These are phyloP conservation scores for Malassezia arunalokei DNA, from an alignment of 1,284 basidiomycete species.

Conservation along the genomic window DNA sequence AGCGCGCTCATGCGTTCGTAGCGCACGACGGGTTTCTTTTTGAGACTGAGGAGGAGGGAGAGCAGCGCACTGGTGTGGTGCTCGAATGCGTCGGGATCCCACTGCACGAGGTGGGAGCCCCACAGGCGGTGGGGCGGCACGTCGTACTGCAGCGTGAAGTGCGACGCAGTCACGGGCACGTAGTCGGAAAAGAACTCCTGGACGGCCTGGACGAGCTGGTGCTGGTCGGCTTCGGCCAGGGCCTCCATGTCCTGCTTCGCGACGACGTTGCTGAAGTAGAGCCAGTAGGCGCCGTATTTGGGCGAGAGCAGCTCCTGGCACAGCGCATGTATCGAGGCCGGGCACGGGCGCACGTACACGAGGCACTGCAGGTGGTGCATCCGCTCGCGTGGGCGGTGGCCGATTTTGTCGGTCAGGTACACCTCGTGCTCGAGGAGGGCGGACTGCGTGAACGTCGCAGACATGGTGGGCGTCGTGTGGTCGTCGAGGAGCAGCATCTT, in stretches of 20 bases:
- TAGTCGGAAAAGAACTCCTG: slow-evolving; percentile 48
- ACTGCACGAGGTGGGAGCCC: slow-evolving; percentile 54
- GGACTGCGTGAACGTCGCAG: slow-evolving; percentile 85
- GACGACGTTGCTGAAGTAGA: slow-evolving; percentile 73
- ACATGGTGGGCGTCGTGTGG: slow-evolving; percentile 94
- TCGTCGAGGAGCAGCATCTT: slow-evolving; percentile 93
- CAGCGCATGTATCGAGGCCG: slow-evolving; percentile 68
- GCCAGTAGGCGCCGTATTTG: slow-evolving; percentile 87
- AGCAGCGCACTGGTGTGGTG: slow-evolving; percentile 69
- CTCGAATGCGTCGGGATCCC: slow-evolving; percentile 63
- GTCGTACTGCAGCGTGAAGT: slow-evolving; percentile 64
- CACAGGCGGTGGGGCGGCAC: slow-evolving; percentile 53
- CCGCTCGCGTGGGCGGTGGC: slow-evolving; percentile 54
- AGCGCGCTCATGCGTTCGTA: slow-evolving; percentile 87
- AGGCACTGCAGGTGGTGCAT: slow-evolving; percentile 95
- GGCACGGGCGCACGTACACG: slow-evolving; percentile 72
- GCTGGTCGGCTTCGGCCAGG: slow-evolving; percentile 85
- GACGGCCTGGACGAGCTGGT: slow-evolving; percentile 89
- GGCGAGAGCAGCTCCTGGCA: slow-evolving; percentile 65
- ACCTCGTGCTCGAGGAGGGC: slow-evolving; percentile 88
- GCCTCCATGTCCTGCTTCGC: slow-evolving; percentile 82
- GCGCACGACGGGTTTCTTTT: slow-evolving; percentile 85
- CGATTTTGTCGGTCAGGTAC: slow-evolving; percentile 91
- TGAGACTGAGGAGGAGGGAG: slow-evolving; percentile 79
- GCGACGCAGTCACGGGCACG: slow-evolving; percentile 54